Evolutionary conservation across 345 rosid genomes (phyloP).

Genomic region (Orychophragmus violaceus): DNA sequence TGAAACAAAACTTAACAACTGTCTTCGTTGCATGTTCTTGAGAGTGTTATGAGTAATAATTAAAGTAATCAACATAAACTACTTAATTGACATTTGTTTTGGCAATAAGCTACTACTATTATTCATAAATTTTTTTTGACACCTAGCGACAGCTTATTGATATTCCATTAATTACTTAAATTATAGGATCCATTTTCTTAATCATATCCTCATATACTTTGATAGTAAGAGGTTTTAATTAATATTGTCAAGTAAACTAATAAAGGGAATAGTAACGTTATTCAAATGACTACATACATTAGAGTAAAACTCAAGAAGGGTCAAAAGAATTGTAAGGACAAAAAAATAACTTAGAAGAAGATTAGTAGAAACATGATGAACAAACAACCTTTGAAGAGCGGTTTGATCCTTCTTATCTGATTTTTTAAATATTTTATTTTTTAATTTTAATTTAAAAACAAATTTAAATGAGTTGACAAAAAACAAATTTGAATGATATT

Average conservation of each 20-base stretch:
- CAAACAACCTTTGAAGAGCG: no score
- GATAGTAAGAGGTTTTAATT: neutral
- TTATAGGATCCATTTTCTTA: neutral
- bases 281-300: constrained; percentile 10
- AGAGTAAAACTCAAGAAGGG: constrained; percentile 4
- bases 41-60: constrained; percentile 4
- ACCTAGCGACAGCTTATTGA: constrained; percentile 27
- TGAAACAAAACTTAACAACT: constrained; percentile 10
- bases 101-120: neutral
- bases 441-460: no score
- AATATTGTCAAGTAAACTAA: no score
- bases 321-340: constrained; percentile 6
- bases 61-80: constrained; percentile 18
- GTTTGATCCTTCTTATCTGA: no score
- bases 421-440: no score
- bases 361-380: no score
- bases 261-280: neutral
- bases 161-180: neutral
- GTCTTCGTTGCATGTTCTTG: constrained; percentile 35
- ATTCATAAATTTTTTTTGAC: neutral
- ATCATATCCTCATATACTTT: neutral
- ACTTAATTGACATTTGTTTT: constrained; percentile 16
- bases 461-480: no score
- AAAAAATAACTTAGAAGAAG: no score
- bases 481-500: no score